Conservation (phyloP, 768 basidiomycete genomes). For the Crepidotus variabilis region DNA sequence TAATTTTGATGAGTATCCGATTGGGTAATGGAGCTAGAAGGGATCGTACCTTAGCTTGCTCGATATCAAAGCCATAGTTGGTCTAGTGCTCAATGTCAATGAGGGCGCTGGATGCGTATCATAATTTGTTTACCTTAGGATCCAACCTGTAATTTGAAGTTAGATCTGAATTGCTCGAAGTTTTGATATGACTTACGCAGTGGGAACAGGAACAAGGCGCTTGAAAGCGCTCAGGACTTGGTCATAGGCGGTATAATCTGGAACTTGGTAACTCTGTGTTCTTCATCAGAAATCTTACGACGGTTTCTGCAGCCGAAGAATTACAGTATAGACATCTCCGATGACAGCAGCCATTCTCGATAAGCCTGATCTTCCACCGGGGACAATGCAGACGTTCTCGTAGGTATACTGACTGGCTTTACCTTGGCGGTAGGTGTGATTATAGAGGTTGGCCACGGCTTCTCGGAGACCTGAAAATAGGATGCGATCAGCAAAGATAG, state of each 20-base stretch:
- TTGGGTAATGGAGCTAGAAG: not conserved
- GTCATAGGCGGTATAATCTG: slow-evolving; percentile 89
- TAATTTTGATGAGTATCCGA: slow-evolving; percentile 20
- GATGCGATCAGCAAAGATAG: not conserved
- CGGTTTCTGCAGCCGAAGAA: slow-evolving; percentile 9
- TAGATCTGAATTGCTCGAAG: slow-evolving; percentile 4
- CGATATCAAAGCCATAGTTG: slow-evolving; percentile 76
- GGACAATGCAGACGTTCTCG: slow-evolving; percentile 94
- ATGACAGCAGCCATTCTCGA: slow-evolving; percentile 91
- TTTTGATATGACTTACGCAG: slow-evolving; percentile 51
- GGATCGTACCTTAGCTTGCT: slow-evolving; percentile 62
- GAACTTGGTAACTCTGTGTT: slow-evolving; percentile 78
- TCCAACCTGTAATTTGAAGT: slow-evolving; percentile 34
- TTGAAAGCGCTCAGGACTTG: slow-evolving; percentile 84
- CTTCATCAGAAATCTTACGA: slow-evolving; percentile 3
- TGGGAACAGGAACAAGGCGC: slow-evolving; percentile 87
- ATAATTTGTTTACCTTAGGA: slow-evolving; percentile 22
- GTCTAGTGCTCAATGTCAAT: slow-evolving; percentile 24
- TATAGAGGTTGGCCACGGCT: slow-evolving; percentile 89
- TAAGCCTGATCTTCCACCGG: slow-evolving; percentile 87
- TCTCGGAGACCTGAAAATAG: slow-evolving; percentile 63
- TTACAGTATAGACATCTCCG: slow-evolving; percentile 81
- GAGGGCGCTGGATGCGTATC: not conserved
- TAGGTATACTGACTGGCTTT: slow-evolving; percentile 83
- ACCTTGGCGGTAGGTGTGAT: slow-evolving; percentile 78